Conservation (phyloP, 305 asterid genomes). For the Fraxinus baroniana region DNA sequence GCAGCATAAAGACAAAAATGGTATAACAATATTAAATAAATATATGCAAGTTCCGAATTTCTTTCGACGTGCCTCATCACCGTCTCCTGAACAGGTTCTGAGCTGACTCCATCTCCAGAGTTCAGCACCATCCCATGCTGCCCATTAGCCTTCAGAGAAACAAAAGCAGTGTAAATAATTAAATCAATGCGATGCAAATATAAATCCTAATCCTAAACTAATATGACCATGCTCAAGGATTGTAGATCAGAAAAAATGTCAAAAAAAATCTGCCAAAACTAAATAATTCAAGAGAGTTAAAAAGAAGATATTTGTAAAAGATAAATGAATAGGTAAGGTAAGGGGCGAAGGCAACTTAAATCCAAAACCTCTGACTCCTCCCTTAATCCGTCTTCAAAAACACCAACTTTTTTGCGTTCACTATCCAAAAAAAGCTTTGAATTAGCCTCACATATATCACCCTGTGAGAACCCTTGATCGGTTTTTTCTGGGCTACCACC, state of each 20-base stretch:
- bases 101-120: constrained; percentile 32
- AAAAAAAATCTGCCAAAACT: not conserved
- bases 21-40: not conserved
- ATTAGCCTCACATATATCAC: constrained; percentile 32
- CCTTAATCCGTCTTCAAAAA: constrained; percentile 51
- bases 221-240: not conserved
- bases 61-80: constrained; percentile 39
- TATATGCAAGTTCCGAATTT: not conserved
- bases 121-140: constrained; percentile 29
- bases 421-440: constrained; percentile 34
- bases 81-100: constrained; percentile 37
- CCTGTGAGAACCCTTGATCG: constrained; percentile 26
- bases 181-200: constrained; percentile 2
- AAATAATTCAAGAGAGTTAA: not conserved
- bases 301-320: not conserved
- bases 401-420: constrained; percentile 37
- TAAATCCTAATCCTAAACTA: constrained; percentile 2
- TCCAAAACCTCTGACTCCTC: constrained; percentile 74
- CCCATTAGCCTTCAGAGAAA: constrained; percentile 48
- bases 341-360: constrained; percentile 41
- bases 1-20: constrained; percentile 20
- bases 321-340: not conserved
- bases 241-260: not conserved
- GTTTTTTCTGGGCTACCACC: constrained; percentile 28
- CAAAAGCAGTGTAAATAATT: constrained; percentile 27